A percentile compares a stretch with the other conserved stretches of the same genome.
Conservation (phyloP, 345 rosid genomes). For the Hibiscus mutabilis region DNA sequence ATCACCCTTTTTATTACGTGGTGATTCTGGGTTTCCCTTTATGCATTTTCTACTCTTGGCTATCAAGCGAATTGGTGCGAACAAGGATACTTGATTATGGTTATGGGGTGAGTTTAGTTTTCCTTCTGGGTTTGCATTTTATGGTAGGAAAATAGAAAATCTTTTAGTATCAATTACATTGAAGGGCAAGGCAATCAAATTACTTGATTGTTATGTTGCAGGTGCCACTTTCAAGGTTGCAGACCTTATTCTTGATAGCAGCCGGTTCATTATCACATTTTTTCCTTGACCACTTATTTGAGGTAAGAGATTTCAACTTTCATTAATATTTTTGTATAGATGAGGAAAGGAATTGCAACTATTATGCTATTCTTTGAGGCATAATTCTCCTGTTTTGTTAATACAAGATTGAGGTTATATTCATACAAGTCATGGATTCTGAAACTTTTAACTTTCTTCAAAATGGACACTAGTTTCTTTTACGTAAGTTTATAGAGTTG, state of each 20-base stretch:
- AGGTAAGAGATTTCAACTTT: not conserved
- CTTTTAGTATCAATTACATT: too few species aligned
- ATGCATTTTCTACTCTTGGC: conserved; percentile 40
- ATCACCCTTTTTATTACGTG: conserved; percentile 49
- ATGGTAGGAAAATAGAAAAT: too few species aligned
- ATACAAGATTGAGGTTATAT: too few species aligned
- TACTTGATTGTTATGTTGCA: not conserved
- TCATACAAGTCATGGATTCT: too few species aligned
- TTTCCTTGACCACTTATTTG: not conserved
- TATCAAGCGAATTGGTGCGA: conserved; percentile 34
- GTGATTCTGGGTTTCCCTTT: conserved; percentile 51
- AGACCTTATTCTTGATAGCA: not conserved
- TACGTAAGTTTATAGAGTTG: not conserved
- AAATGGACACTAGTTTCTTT: too few species aligned
- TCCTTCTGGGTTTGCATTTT: too few species aligned
- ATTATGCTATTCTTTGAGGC: too few species aligned
- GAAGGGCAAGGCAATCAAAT: too few species aligned
- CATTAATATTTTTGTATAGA: too few species aligned
- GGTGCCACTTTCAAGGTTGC: not conserved
- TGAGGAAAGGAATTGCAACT: too few species aligned
- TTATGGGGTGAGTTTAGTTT: conserved; percentile 41
- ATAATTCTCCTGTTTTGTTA: too few species aligned
- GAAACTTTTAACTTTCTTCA: too few species aligned
- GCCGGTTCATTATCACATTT: not conserved
- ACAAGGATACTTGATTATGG: conserved; percentile 42